A percentile compares a stretch with the other conserved stretches of the same genome.
These are phyloP conservation scores for Oleoguttula mirabilis DNA, from an alignment of 495 filamentous ascomycete genomes.

Conservation along the genomic window DNA sequence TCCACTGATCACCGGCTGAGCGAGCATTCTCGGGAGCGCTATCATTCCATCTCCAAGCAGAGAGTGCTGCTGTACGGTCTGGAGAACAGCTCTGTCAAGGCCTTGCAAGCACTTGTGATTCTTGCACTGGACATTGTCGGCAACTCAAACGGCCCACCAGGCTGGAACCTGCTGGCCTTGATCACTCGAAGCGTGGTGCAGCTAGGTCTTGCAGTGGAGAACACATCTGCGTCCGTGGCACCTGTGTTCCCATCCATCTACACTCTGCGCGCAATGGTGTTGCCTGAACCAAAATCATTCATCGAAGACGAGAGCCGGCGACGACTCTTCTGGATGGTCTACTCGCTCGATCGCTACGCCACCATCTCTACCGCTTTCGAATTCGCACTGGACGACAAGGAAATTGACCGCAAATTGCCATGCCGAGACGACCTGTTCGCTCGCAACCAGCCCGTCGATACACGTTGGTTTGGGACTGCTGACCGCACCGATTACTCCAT, in stretches of 20 bases:
- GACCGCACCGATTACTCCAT: constrained; percentile 45
- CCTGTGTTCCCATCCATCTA: constrained; percentile 73
- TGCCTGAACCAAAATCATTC: constrained; percentile 71
- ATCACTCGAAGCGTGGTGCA: constrained; percentile 80
- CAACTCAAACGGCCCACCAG: constrained; percentile 69
- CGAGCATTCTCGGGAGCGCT: constrained; percentile 54
- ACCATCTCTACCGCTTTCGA: constrained; percentile 83
- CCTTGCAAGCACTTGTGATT: constrained; percentile 66
- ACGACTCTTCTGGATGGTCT: constrained; percentile 86
- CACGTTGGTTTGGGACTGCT: constrained; percentile 59
- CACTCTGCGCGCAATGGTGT: constrained; percentile 65
- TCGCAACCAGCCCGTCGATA: constrained; percentile 71
- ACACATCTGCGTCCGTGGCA: constrained; percentile 58
- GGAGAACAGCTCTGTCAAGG: constrained; percentile 78
- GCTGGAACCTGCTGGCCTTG: constrained; percentile 78
- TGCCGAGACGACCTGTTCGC: constrained; percentile 79
- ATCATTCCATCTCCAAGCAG: constrained; percentile 69
- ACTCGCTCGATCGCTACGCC: constrained; percentile 75
- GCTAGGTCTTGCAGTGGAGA: constrained; percentile 68
- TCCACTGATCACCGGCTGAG: constrained; percentile 62
- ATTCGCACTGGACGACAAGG: constrained; percentile 74
- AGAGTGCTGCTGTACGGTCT: constrained; percentile 74
- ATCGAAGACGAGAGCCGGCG: constrained; percentile 78
- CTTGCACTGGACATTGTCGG: constrained; percentile 68
- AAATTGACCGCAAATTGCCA: constrained; percentile 75